A percentile compares a stretch with the other conserved stretches of the same genome.
phyloP scores from a whole-genome alignment of 192 early-diverging fungal species.

The Spizellomyces sp. region DNA sequence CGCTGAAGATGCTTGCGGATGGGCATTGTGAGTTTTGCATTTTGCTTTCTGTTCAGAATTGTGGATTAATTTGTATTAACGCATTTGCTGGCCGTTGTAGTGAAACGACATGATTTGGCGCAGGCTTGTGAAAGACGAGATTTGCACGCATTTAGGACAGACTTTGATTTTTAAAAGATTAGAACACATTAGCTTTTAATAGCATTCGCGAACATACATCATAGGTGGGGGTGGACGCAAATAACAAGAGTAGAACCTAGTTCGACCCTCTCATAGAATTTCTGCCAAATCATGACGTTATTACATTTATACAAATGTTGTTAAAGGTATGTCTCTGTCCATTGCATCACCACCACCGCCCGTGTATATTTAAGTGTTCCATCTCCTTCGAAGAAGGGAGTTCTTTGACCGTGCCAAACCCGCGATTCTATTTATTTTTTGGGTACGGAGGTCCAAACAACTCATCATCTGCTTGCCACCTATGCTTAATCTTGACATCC shows the following conservation, averaged over 20 bases:
- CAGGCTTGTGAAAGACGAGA: slow-evolving; percentile 78
- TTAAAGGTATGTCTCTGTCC: too few relatives aligned
- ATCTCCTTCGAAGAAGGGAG: background rate
- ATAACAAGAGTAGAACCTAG: too few relatives aligned
- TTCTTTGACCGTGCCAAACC: background rate
- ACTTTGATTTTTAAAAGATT: slow-evolving; percentile 74
- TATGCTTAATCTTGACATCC: slow-evolving; percentile 39
- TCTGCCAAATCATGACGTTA: too few relatives aligned
- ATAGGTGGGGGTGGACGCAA: too few relatives aligned
- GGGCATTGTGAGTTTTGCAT: slow-evolving; percentile 43
- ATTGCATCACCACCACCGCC: too few relatives aligned
- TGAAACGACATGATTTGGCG: slow-evolving; percentile 82
- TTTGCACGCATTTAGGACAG: slow-evolving; percentile 75
- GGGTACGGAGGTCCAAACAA: slow-evolving; percentile 39
- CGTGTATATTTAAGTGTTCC: too few relatives aligned
- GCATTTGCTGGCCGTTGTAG: slow-evolving; percentile 42
- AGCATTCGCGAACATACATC: too few relatives aligned
- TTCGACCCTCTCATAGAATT: too few relatives aligned
- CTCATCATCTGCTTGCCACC: slow-evolving; percentile 35
- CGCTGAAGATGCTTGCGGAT: slow-evolving; percentile 69
- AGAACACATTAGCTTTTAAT: too few relatives aligned
- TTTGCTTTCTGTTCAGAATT: background rate
- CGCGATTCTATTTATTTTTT: slow-evolving; percentile 26
- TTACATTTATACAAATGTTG: too few relatives aligned
- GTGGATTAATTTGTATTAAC: background rate